phyloP scores from a whole-genome alignment of 805 yeast genomes.

The Hanseniaspora jakobsenii region DNA sequence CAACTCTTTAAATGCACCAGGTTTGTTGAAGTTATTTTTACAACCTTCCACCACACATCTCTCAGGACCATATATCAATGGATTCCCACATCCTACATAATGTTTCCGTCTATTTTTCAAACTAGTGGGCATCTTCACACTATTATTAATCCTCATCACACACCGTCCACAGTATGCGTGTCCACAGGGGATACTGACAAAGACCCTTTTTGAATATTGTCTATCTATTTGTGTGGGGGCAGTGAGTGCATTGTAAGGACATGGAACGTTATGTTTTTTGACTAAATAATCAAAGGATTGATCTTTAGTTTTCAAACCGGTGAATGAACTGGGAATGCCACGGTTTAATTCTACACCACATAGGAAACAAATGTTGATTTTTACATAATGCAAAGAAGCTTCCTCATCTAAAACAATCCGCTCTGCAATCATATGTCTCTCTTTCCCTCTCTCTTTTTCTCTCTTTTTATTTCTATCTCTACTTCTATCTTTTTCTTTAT shows the following conservation, averaged over 20 bases:
- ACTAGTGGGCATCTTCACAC: conserved; percentile 21
- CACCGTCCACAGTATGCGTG: conserved; percentile 83
- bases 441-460: background rate
- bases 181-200: conserved; percentile 56
- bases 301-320: conserved; percentile 23
- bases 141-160: conserved; percentile 49
- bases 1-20: conserved; percentile 45
- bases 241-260: conserved; percentile 53
- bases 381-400: background rate
- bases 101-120: conserved; percentile 22
- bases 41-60: conserved; percentile 49
- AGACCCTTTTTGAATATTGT: conserved; percentile 54
- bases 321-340: conserved; percentile 50
- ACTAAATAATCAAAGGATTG: conserved; percentile 26
- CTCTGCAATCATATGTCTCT: conserved; percentile 12
- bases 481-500: background rate
- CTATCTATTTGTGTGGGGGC: conserved; percentile 43
- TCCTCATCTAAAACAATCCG: conserved; percentile 20
- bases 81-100: conserved; percentile 30
- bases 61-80: conserved; percentile 42
- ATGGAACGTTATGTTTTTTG: conserved; percentile 31
- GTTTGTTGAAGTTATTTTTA: conserved; percentile 32
- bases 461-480: conserved; percentile 5
- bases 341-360: conserved; percentile 66
- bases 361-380: conserved; percentile 43